Conservation (phyloP, 1,139 yeast genomes). For the Casaregolazyma suthepensis region DNA sequence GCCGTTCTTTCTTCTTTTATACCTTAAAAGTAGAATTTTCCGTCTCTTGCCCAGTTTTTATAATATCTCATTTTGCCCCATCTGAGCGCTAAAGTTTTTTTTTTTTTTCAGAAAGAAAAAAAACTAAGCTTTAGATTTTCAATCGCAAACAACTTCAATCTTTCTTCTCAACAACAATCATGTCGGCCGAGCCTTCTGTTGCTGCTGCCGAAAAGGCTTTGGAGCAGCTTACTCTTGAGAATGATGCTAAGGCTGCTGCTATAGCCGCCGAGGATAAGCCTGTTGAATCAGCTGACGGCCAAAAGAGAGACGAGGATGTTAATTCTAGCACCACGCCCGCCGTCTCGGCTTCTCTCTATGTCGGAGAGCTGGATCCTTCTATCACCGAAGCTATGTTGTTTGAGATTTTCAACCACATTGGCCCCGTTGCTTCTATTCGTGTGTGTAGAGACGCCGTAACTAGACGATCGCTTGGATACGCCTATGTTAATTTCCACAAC, state of each 20-base stretch:
- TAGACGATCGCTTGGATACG: slow-evolving; percentile 95
- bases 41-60: neutral
- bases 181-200: slow-evolving; percentile 36
- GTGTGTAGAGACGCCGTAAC: slow-evolving; percentile 98
- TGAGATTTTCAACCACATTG: slow-evolving; percentile 91
- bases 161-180: slow-evolving; percentile 13
- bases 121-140: slow-evolving; percentile 14
- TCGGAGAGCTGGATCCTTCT: slow-evolving; percentile 91
- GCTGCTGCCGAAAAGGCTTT: slow-evolving; percentile 37
- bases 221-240: slow-evolving; percentile 33
- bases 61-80: slow-evolving; percentile 2
- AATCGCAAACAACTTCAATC: slow-evolving; percentile 15
- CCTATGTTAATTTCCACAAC: slow-evolving; percentile 94
- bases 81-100: slow-evolving; percentile 12
- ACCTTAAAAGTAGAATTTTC: neutral
- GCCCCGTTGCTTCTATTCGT: slow-evolving; percentile 94
- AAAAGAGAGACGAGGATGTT: slow-evolving; percentile 16
- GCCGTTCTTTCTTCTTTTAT: neutral
- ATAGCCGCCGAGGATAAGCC: slow-evolving; percentile 22
- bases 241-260: slow-evolving; percentile 25
- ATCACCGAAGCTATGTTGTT: slow-evolving; percentile 93
- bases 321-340: slow-evolving; percentile 37
- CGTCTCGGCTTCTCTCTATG: slow-evolving; percentile 82
- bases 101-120: no score
- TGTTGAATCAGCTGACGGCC: slow-evolving; percentile 20